These are phyloP conservation scores for Rhynchosporium agropyri DNA, from an alignment of 2,329 filamentous ascomycete genomes.

Conservation along the genomic window DNA sequence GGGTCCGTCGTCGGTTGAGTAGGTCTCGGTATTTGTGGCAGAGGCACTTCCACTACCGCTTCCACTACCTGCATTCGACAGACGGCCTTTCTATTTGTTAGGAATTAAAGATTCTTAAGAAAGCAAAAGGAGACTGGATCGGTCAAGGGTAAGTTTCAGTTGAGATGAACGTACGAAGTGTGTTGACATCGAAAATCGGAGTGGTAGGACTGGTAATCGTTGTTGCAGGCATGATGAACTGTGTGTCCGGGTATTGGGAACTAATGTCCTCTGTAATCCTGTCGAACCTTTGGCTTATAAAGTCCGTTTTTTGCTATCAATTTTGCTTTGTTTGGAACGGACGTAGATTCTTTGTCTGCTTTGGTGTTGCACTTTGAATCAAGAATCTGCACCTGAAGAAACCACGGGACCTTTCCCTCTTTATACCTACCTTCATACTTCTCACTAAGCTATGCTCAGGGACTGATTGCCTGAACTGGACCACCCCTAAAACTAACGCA, in stretches of 20 bases:
- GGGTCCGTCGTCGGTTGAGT: conserved; percentile 9
- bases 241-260: background rate
- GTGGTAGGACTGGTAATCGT: conserved; percentile 9
- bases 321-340: background rate
- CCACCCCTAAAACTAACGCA: background rate
- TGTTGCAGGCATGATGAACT: conserved; percentile 8
- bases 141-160: too few species aligned
- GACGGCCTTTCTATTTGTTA: background rate
- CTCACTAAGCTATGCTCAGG: background rate
- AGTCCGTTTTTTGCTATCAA: background rate
- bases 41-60: background rate
- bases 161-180: background rate
- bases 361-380: background rate
- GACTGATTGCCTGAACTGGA: background rate
- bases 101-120: background rate
- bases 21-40: conserved; percentile 4
- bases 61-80: conserved; percentile 12
- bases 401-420: conserved; percentile 12
- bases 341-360: background rate
- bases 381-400: background rate
- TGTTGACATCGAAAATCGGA: conserved; percentile 8
- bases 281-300: background rate
- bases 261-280: conserved; percentile 4
- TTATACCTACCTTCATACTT: conserved; percentile 2
- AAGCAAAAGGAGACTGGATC: too few species aligned